Evolutionary conservation across 768 basidiomycete genomes (phyloP).

Genomic region (Leccinum longicurvipes): DNA sequence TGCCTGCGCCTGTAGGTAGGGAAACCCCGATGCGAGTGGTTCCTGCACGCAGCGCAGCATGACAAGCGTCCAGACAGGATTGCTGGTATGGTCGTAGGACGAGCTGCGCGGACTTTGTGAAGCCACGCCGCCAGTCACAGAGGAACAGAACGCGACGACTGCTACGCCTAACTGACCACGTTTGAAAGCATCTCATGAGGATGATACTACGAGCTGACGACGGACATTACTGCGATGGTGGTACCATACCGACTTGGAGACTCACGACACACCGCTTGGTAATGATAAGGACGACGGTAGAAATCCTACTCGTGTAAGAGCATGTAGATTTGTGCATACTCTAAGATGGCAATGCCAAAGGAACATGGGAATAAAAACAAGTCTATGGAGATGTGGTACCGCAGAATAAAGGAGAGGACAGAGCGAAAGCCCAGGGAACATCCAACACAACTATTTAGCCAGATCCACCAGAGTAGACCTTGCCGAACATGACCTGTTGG

Average conservation of each 20-base stretch:
- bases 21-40: constrained; percentile 77
- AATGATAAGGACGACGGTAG: constrained; percentile 10
- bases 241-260: neutral
- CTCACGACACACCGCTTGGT: constrained; percentile 14
- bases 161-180: neutral
- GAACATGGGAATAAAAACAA: constrained; percentile 32
- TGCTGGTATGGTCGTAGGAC: constrained; percentile 86
- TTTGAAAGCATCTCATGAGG: constrained; percentile 13
- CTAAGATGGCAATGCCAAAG: constrained; percentile 17
- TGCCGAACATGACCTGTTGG: constrained; percentile 94
- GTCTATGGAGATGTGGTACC: constrained; percentile 28
- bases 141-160: neutral
- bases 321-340: constrained; percentile 22
- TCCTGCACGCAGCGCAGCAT: constrained; percentile 66
- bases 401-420: constrained; percentile 26
- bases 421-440: constrained; percentile 29
- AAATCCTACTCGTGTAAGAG: constrained; percentile 23
- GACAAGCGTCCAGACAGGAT: constrained; percentile 72
- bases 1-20: constrained; percentile 80
- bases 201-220: neutral
- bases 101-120: constrained; percentile 8
- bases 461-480: constrained; percentile 95
- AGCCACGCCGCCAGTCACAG: constrained; percentile 2
- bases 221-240: neutral
- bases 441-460: constrained; percentile 19